These are phyloP conservation scores for Entomortierella chlamydospora DNA, from an alignment of 192 early-diverging fungal genomes.

Conservation along the genomic window DNA sequence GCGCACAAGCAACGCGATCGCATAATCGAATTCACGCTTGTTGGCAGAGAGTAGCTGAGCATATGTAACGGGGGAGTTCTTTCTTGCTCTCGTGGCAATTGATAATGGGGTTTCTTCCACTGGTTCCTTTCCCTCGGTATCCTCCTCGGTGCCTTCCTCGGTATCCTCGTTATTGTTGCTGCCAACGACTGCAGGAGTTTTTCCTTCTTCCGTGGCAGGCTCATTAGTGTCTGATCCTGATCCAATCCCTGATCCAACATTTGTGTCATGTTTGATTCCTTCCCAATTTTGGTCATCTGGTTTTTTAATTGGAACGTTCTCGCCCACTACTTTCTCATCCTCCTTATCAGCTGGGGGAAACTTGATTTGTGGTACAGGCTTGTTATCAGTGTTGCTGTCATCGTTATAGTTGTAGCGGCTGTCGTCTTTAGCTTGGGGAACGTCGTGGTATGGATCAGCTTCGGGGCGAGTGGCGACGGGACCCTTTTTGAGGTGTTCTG, in stretches of 20 bases:
- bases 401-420: not conserved
- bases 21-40: conserved; percentile 42
- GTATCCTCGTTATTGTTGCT: conserved; percentile 7
- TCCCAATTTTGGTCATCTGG: not conserved
- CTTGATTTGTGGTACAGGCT: not conserved
- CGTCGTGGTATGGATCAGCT: conserved; percentile 26
- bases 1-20: conserved; percentile 30
- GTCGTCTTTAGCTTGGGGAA: conserved; percentile 22
- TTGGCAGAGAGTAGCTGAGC: conserved; percentile 34
- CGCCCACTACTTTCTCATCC: too few species aligned
- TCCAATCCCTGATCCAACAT: not conserved
- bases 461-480: conserved; percentile 24
- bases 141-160: conserved; percentile 8
- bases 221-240: conserved; percentile 17
- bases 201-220: not conserved
- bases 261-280: not conserved
- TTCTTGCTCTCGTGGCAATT: conserved; percentile 10
- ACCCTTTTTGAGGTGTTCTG: conserved; percentile 3
- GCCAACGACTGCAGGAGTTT: not conserved
- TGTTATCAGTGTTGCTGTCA: not conserved
- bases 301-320: not conserved
- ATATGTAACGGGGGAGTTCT: conserved; percentile 24
- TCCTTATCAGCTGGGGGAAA: too few species aligned
- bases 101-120: conserved; percentile 8
- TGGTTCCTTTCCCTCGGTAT: not conserved